Percentiles rank a stretch among this genome's conserved stretches.
Evolutionary conservation across 495 filamentous ascomycete species (phyloP).

Genomic region (Extremus antarcticus): DNA sequence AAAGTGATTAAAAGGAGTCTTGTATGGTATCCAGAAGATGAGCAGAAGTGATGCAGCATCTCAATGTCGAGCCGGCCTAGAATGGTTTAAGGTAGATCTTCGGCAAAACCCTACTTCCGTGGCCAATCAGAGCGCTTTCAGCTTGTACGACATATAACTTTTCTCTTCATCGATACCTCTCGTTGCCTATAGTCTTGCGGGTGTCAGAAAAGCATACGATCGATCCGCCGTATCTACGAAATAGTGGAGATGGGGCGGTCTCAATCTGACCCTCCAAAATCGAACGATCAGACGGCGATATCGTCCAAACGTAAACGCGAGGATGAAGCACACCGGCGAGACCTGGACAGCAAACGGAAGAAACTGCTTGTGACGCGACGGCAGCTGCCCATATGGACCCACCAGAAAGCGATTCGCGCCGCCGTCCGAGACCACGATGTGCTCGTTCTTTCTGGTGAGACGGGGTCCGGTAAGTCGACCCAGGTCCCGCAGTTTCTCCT

Average conservation of each 20-base stretch:
- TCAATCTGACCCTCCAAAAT: too few species aligned
- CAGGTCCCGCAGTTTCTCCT: slow-evolving; percentile 88
- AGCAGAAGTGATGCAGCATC: background rate
- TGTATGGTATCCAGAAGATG: background rate
- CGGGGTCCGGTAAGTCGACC: slow-evolving; percentile 92
- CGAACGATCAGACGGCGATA: background rate
- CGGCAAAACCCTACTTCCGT: too few species aligned
- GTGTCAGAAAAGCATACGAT: too few species aligned
- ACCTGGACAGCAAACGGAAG: slow-evolving; percentile 11
- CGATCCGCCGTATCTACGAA: too few species aligned
- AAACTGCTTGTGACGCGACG: slow-evolving; percentile 11
- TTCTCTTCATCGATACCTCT: too few species aligned
- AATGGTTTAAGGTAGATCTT: too few species aligned
- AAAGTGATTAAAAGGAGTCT: background rate
- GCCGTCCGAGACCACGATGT: slow-evolving; percentile 58
- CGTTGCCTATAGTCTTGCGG: too few species aligned
- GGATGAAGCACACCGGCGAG: background rate
- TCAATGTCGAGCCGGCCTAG: background rate
- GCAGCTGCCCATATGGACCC: slow-evolving; percentile 65
- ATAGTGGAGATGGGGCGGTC: too few species aligned
- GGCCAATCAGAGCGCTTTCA: too few species aligned
- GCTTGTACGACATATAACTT: too few species aligned
- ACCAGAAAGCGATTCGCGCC: slow-evolving; percentile 57
- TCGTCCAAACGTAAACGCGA: slow-evolving; percentile 8
- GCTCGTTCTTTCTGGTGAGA: slow-evolving; percentile 82